A percentile compares a stretch with the other conserved stretches of the same genome.
phyloP scores from a whole-genome alignment of 768 basidiomycete species.

The Auricularia sp. region DNA sequence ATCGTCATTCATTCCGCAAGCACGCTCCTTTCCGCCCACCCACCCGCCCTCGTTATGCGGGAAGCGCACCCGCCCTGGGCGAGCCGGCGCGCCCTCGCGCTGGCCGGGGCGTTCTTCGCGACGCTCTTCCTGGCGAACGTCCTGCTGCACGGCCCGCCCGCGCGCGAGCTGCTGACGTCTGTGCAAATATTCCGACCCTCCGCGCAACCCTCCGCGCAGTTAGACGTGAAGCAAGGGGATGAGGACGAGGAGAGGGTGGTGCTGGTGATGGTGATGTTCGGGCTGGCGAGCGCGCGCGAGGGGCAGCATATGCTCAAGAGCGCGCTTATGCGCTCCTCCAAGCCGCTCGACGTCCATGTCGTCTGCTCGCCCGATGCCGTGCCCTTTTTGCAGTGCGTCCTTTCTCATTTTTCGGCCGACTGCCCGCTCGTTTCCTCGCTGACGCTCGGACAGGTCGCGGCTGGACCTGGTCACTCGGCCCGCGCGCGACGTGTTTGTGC shows the following conservation, averaged over 20 bases:
- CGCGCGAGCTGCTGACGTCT: neutral
- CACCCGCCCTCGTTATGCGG: too few relatives aligned
- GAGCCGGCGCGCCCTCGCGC: neutral
- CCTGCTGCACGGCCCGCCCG: neutral
- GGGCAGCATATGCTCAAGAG: neutral
- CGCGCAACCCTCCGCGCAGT: neutral
- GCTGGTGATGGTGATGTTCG: neutral
- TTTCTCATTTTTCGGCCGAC: neutral
- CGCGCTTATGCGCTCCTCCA: neutral
- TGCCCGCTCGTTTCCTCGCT: neutral
- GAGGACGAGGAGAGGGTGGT: neutral
- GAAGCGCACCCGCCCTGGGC: too few relatives aligned
- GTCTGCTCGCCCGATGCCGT: neutral
- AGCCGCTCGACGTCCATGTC: neutral
- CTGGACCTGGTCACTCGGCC: conserved; percentile 31
- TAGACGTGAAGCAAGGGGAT: neutral
- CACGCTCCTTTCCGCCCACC: too few relatives aligned
- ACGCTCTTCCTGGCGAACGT: neutral
- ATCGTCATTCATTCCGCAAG: too few relatives aligned
- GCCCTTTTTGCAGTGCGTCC: neutral
- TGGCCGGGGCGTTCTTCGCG: neutral
- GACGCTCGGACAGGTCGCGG: conserved; percentile 11
- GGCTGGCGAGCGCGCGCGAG: neutral
- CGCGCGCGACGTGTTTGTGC: conserved; percentile 25
- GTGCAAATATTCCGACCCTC: neutral